Evolutionary conservation across 2,329 filamentous ascomycete genomes (phyloP).

Genomic region (Claviceps maximensis): DNA sequence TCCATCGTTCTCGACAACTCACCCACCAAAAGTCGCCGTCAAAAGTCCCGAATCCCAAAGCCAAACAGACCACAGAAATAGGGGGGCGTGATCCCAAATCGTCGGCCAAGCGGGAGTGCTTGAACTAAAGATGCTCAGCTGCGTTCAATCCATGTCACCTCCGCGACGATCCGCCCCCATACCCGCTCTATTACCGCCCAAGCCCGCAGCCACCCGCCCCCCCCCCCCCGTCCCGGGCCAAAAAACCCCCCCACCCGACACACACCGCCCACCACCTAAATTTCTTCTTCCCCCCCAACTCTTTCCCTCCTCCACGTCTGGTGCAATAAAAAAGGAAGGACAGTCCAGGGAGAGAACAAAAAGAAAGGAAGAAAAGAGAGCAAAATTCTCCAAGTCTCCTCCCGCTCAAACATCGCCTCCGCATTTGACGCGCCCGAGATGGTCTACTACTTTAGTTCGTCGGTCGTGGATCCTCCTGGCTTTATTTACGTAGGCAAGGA

Average conservation of each 20-base stretch:
- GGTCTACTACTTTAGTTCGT: conserved; percentile 96
- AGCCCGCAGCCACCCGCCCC: too few relatives aligned
- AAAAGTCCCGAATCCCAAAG: too few relatives aligned
- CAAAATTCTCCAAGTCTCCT: too few relatives aligned
- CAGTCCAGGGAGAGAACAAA: neutral
- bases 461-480: conserved; percentile 64
- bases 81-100: too few relatives aligned
- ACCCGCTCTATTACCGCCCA: neutral
- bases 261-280: neutral
- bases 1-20: too few relatives aligned
- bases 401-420: too few relatives aligned
- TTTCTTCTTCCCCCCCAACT: neutral
- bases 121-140: too few relatives aligned
- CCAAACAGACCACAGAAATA: too few relatives aligned
- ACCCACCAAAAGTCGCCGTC: too few relatives aligned
- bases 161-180: too few relatives aligned
- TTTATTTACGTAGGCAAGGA: conserved; percentile 97
- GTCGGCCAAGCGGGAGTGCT: too few relatives aligned
- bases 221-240: neutral
- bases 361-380: neutral
- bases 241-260: neutral
- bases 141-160: too few relatives aligned
- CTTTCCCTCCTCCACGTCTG: neutral
- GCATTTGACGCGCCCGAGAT: conserved; percentile 32
- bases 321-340: neutral